A percentile compares a stretch with the other conserved stretches of the same genome.
Evolutionary conservation across 78 protist genomes (phyloP).

Genomic region (Dictyostelium capitatum): DNA sequence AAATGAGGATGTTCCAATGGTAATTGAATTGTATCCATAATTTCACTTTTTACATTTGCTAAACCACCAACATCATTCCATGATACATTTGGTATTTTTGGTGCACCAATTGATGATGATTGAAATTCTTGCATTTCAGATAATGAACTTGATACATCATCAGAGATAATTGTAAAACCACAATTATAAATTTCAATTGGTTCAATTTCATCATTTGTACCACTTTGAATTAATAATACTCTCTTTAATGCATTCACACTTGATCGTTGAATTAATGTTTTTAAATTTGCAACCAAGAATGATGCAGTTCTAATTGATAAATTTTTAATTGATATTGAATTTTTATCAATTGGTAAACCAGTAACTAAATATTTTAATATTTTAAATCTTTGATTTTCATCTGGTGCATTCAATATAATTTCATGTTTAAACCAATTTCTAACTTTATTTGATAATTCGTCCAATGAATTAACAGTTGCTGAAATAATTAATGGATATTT

Average conservation of each 20-base stretch:
- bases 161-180: conserved; percentile 38
- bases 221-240: conserved; percentile 4
- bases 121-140: conserved; percentile 77
- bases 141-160: conserved; percentile 69
- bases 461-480: conserved; percentile 59
- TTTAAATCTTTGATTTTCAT: conserved; percentile 70
- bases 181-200: conserved; percentile 49
- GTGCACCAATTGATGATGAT: conserved; percentile 84
- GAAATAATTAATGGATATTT: conserved; percentile 49
- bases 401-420: conserved; percentile 68
- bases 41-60: conserved; percentile 94
- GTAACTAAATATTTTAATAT: conserved; percentile 29
- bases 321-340: conserved; percentile 53
- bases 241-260: conserved; percentile 28
- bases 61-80: conserved; percentile 99
- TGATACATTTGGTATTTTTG: conserved; percentile 92
- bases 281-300: conserved; percentile 43
- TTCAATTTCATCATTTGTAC: background rate
- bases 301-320: conserved; percentile 83
- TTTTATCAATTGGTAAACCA: conserved; percentile 22
- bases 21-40: conserved; percentile 96
- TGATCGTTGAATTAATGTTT: conserved; percentile 26
- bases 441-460: conserved; percentile 65
- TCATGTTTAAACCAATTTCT: conserved; percentile 87
- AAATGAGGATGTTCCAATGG: conserved; percentile 95